Base-by-base conservation (phyloP, 192 early-diverging fungal species). In the Dissophora globulifera region DNA sequence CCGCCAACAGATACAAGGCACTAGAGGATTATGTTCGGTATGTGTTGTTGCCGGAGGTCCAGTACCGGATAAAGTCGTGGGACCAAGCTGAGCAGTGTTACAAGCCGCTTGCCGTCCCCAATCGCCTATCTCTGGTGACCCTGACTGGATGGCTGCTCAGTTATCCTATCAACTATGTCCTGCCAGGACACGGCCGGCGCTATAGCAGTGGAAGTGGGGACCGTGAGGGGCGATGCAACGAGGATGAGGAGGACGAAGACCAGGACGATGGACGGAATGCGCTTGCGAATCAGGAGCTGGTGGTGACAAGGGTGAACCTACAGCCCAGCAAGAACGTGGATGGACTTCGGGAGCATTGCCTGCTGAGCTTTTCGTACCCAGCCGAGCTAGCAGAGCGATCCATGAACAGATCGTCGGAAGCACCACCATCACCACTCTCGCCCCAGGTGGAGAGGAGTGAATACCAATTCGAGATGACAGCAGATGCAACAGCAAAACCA, bases 101-200 rank as follows among this genome's bases (percentile, higher is more conserved):
- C 20, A 30, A 19, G 9, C 63, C 63, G 1, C 63, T 76, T 1
- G 23, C 64, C 4, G 45, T 76, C 0, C 72, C 72, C 2, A 20
- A 58, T 25, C 42, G 26, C n/a, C 47, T 67, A 12, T 76, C 72
- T 1, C 27, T 76, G 3, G 72, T 76, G 29, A 67, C 72, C 1
- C 58, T 76, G 11, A 67, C 72, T 15, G 72, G 72, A 26, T 76
- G 72, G 72, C 22, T 76, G 16, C n/a, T 76, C 45, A 67, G 72
- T 38, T 76, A 76, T 41, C 72, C 72, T 35, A 46, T 76, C 46
- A 76, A 49, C 47, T 76, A 76, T 56, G 72, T 76, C 0, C 22
- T 67, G 3, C 63, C 72, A 25, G 55, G 49, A 29, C 56, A 49
- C n/a, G 54, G 49, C 13, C 49, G 62, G n/a, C 45, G 62, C 6